Evolutionary conservation across 352 stramenopile species (phyloP).

Genomic region (Peronosclerospora sorghi): DNA sequence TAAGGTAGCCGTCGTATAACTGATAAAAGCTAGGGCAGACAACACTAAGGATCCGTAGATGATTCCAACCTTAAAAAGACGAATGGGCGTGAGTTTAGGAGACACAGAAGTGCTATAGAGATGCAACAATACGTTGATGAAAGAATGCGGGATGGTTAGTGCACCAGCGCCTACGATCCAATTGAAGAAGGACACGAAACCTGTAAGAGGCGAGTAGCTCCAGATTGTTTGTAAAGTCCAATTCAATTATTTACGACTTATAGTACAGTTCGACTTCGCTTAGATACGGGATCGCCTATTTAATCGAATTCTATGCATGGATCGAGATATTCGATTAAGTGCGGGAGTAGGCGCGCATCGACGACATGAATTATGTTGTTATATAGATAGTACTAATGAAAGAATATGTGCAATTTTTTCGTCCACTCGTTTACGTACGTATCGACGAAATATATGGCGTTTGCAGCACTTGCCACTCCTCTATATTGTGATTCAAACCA

Average conservation of each 20-base stretch:
- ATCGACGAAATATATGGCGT: no score
- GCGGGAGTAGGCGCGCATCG: no score
- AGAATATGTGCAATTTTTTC: no score
- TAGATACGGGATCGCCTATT: no score
- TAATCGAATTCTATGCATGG: no score
- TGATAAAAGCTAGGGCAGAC: slow-evolving; percentile 44
- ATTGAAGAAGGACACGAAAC: slow-evolving; percentile 88
- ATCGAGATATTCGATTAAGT: no score
- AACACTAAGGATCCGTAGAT: slow-evolving; percentile 60
- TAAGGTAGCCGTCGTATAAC: slow-evolving; percentile 78
- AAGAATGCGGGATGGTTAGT: slow-evolving; percentile 81
- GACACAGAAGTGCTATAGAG: neutral
- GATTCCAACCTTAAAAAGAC: slow-evolving; percentile 40
- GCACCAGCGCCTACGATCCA: slow-evolving; percentile 79
- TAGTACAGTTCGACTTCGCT: no score
- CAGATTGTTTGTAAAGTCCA: slow-evolving; percentile 32
- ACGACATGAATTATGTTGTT: neutral
- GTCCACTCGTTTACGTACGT: no score
- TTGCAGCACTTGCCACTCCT: no score
- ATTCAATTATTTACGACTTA: slow-evolving; percentile 35
- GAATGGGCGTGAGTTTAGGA: no score
- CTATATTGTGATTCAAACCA: no score
- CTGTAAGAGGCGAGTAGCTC: slow-evolving; percentile 78
- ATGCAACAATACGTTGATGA: slow-evolving; percentile 42
- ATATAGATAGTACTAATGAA: neutral